Base-by-base conservation (phyloP, 257 asterid genomes). In the Lavandula angustifolia region DNA sequence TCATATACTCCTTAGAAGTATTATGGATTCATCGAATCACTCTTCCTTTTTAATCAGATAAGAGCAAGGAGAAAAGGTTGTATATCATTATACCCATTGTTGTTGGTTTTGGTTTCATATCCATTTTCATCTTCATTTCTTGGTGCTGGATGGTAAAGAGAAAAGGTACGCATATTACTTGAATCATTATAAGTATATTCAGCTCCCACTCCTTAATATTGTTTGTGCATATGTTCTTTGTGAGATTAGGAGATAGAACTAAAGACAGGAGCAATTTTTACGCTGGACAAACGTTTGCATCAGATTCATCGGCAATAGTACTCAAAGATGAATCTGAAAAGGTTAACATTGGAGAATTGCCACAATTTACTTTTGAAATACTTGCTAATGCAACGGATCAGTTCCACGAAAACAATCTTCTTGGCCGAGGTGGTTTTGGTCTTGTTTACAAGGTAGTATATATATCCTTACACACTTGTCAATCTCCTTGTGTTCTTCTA, bases 371-470 rank as follows among this genome's bases (percentile, higher is more conserved):
- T 16, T 73, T 85, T 18, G 77, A 78, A 60, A 74, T 73, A 5
- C 72, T 85, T 8, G 79, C 81, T 32, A 76, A 33, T n/a, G 84
- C 88, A 5, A 82, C 91, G 3, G 65, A 66, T 8, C 71, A 72
- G 5, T 85, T 82, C 46, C 66, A 73, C 12, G 64, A 68, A 0
- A 42, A 51, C 46, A 80, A 71, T 53, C 64, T 72, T 31, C 84
- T 85, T 3, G 92, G 88, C 8, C 67, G 77, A 40, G 92, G 92
- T 48, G 86, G 92, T 18, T 85, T 85, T 6, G 92, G 92, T 42
- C 70, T 76, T 13, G 92, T 85, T 42, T 85, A 82, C 75, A 80
- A 76, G 78, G 91, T 84, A 68, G 9, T 9, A 37, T 37, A 7
- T 7, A 1, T 9, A 4, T 7, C 38, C 5, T 33, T 1, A 33